A percentile compares a stretch with the other conserved stretches of the same genome.
These are phyloP conservation scores for Aspergillus nomiae DNA, from an alignment of 2,329 filamentous ascomycete species.

Conservation along the genomic window DNA sequence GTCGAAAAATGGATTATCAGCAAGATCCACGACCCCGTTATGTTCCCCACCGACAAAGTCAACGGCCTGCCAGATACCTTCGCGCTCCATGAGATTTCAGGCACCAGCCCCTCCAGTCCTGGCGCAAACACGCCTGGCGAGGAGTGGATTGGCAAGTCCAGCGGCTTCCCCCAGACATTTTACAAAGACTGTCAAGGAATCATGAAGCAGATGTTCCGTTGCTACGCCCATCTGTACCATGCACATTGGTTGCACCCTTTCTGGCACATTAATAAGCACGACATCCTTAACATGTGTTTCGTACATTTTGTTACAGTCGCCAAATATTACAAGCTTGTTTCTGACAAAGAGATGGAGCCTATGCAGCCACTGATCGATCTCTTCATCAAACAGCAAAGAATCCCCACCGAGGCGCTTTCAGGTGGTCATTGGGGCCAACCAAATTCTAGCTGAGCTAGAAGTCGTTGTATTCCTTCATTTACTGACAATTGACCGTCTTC, in stretches of 20 bases:
- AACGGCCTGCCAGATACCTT: constrained; percentile 60
- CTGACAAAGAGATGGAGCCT: constrained; percentile 87
- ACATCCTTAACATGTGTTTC: constrained; percentile 84
- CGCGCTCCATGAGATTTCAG: constrained; percentile 56
- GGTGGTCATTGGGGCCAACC: constrained; percentile 47
- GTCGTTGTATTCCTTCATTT: constrained; percentile 9
- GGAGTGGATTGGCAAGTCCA: constrained; percentile 85
- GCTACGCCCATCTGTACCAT: constrained; percentile 97
- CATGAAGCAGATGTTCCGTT: constrained; percentile 97
- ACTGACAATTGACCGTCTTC: constrained; percentile 28
- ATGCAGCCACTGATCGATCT: constrained; percentile 94
- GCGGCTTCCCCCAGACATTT: constrained; percentile 89
- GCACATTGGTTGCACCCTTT: constrained; percentile 86
- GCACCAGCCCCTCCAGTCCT: constrained; percentile 50
- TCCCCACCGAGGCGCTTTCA: constrained; percentile 66
- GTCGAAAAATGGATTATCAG: constrained; percentile 97
- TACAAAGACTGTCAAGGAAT: constrained; percentile 88
- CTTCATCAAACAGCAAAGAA: constrained; percentile 85
- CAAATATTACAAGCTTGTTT: constrained; percentile 79
- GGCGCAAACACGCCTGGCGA: constrained; percentile 64
- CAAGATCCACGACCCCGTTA: constrained; percentile 85
- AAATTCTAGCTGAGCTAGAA: constrained; percentile 31
- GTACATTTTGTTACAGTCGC: constrained; percentile 81
- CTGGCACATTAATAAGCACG: constrained; percentile 71
- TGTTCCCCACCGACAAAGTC: constrained; percentile 85